These are phyloP conservation scores for Pythium diclinum DNA, from an alignment of 352 stramenopile genomes.

Conservation along the genomic window DNA sequence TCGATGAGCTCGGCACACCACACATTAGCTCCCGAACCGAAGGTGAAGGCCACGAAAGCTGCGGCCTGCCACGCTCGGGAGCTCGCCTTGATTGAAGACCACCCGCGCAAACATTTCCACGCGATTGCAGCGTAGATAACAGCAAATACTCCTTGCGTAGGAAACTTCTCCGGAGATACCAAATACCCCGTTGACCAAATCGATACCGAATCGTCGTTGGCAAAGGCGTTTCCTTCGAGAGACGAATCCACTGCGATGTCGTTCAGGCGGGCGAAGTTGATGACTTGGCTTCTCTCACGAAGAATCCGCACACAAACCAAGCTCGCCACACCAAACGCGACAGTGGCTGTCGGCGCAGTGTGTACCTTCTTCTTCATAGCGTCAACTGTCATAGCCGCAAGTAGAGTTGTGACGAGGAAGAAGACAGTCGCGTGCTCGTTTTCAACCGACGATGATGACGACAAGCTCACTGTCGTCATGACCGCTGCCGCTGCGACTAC, in stretches of 20 bases:
- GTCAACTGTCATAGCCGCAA: slow-evolving; percentile 31
- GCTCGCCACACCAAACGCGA: slow-evolving; percentile 30
- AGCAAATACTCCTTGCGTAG: slow-evolving; percentile 26
- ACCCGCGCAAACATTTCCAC: slow-evolving; percentile 14
- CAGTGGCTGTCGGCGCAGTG: not conserved
- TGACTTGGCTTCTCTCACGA: slow-evolving; percentile 79
- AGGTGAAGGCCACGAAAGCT: slow-evolving; percentile 23
- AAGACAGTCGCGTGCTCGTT: slow-evolving; percentile 87
- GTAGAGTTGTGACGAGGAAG: slow-evolving; percentile 59
- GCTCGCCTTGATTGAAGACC: not conserved
- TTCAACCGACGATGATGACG: slow-evolving; percentile 85
- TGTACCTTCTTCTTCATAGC: not conserved
- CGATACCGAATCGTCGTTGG: slow-evolving; percentile 71
- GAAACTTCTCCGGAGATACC: slow-evolving; percentile 29
- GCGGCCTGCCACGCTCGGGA: not conserved
- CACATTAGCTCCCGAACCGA: slow-evolving; percentile 30
- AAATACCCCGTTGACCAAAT: slow-evolving; percentile 72
- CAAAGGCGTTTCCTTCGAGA: slow-evolving; percentile 64
- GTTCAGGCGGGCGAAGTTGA: slow-evolving; percentile 86
- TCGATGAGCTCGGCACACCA: slow-evolving; percentile 17
- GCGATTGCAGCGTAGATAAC: slow-evolving; percentile 41
- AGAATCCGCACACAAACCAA: slow-evolving; percentile 57
- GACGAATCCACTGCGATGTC: slow-evolving; percentile 42
- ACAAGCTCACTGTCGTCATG: slow-evolving; percentile 59
- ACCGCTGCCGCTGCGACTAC: slow-evolving; percentile 9